Evolutionary conservation across 1,284 basidiomycete genomes (phyloP), one percentile per base, ranked within the genome.

Genomic region (Vanrija sp.): DNA sequence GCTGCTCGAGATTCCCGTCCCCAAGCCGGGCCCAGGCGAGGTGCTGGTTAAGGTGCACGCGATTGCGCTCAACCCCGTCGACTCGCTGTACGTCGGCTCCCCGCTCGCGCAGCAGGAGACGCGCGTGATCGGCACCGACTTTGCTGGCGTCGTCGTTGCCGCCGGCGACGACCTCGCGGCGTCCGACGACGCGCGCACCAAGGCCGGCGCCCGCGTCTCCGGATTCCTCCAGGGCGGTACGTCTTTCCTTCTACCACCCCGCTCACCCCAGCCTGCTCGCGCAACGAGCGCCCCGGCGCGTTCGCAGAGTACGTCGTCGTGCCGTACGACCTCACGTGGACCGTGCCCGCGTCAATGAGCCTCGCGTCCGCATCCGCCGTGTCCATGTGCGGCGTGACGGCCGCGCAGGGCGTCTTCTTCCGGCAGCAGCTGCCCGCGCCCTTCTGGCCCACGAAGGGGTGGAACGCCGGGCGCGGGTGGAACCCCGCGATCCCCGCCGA

Each of bases 51-150:
- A 47, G 26, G 55, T 57, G n/a, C 38, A 52, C 42, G 46, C 45
- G 4, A 46, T 58, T 9, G 57, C 57, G 18, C 57, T 58, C 38
- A 58, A 58, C 52, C 52, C 57, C 34, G 43, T 58, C 40, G 57
- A 58, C 49, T 14, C 34, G 34, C 38, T 54, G 4, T 58, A 54
- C 21, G 43, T 43, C 21, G 28, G 12, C 14, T 19, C 34, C 6
- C 56, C 56, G 1, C 21, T 58, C 14, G 51, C 51, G 8, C 38
- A n/a, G 26, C 34, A 50, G 56, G 18, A 15, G 18, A 9, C 15
- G 3, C 57, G 57, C 26, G 49, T 58, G 10, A 38, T 58, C 38
- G 57, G 57, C 9, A 49, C 46, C 5, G 57, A 58, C 57, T 58
- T 58, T 49, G 49, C 57, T 3, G 56, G 56, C 34, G 52, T 43